Percentiles rank a stretch among this genome's conserved stretches.
Evolutionary conservation across 2,329 filamentous ascomycete genomes (phyloP).

Genomic region (Ascochyta lentis): DNA sequence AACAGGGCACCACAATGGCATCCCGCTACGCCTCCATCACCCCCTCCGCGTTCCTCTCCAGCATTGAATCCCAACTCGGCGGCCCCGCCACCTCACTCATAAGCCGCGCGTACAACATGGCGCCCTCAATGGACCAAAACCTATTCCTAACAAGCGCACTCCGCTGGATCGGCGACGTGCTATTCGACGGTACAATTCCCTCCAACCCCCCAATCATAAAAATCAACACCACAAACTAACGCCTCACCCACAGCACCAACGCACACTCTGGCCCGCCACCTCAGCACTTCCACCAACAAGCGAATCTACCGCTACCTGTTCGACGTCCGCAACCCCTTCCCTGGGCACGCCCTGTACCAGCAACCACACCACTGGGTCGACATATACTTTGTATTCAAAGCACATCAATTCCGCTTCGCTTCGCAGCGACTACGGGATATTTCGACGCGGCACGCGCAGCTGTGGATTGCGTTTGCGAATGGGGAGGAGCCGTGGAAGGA

Average conservation of each 20-base stretch:
- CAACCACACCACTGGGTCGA: constrained; percentile 41
- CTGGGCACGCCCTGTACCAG: constrained; percentile 20
- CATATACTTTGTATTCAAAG: constrained; percentile 36
- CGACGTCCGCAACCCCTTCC: constrained; percentile 38
- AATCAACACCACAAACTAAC: too few species aligned
- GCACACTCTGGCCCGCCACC: constrained; percentile 20
- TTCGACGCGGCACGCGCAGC: constrained; percentile 28
- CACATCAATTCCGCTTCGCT: constrained; percentile 28
- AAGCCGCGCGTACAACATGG: constrained; percentile 50
- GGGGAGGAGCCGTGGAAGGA: constrained; percentile 27
- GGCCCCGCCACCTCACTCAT: constrained; percentile 14
- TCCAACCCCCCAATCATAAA: too few species aligned
- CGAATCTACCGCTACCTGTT: constrained; percentile 38
- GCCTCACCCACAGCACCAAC: constrained; percentile 15
- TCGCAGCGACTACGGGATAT: constrained; percentile 23
- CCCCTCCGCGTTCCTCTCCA: constrained; percentile 31
- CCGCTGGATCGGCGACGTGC: constrained; percentile 53
- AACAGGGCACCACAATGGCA: constrained; percentile 6
- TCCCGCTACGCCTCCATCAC: constrained; percentile 9
- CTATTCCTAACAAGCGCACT: constrained; percentile 48
- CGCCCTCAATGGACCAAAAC: constrained; percentile 42
- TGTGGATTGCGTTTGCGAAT: constrained; percentile 32
- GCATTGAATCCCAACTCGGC: constrained; percentile 24
- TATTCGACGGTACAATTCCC: constrained; percentile 43
- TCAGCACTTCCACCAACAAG: constrained; percentile 21